Percentiles rank a stretch among this genome's conserved stretches.
phyloP scores from a whole-genome alignment of 192 early-diverging fungal genomes.

The Umbelopsis vinacea region DNA sequence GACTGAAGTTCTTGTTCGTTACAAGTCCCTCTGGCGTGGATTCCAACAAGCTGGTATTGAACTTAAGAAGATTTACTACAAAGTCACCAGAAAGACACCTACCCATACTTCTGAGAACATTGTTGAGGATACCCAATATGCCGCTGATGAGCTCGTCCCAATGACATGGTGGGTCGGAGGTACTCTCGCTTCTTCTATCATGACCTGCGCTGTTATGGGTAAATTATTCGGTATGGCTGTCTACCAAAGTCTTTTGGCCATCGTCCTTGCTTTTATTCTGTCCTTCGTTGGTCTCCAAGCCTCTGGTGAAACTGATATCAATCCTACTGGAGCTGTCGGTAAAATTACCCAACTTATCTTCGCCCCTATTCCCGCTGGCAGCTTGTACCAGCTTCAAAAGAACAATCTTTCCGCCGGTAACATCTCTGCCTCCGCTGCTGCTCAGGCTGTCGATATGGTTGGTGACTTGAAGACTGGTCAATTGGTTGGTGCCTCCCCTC shows the following conservation, averaged over 20 bases:
- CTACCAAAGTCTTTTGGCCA: constrained; percentile 60
- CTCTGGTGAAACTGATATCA: constrained; percentile 70
- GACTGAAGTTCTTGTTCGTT: constrained; percentile 59
- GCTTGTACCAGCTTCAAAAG: constrained; percentile 46
- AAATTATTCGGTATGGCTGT: constrained; percentile 60
- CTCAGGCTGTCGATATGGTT: constrained; percentile 72
- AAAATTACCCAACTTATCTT: constrained; percentile 72
- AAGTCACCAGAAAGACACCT: constrained; percentile 22
- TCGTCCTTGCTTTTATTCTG: constrained; percentile 67
- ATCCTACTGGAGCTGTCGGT: constrained; percentile 65
- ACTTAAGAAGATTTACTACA: constrained; percentile 14
- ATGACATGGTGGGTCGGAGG: constrained; percentile 59
- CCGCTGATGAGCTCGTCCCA: constrained; percentile 55
- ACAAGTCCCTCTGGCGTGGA: constrained; percentile 47
- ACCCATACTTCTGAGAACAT: constrained; percentile 24
- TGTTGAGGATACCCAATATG: constrained; percentile 44
- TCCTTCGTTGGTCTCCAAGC: constrained; percentile 69
- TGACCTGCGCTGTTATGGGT: constrained; percentile 61
- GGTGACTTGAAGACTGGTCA: constrained; percentile 75
- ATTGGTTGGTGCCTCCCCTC: constrained; percentile 63
- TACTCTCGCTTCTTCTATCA: constrained; percentile 51
- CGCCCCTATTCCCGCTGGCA: constrained; percentile 51
- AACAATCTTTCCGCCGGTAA: constrained; percentile 66
- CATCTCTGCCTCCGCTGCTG: constrained; percentile 59
- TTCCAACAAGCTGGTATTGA: constrained; percentile 33